Conservation (phyloP, 192 early-diverging fungal genomes). For the Coemansia sp. region DNA sequence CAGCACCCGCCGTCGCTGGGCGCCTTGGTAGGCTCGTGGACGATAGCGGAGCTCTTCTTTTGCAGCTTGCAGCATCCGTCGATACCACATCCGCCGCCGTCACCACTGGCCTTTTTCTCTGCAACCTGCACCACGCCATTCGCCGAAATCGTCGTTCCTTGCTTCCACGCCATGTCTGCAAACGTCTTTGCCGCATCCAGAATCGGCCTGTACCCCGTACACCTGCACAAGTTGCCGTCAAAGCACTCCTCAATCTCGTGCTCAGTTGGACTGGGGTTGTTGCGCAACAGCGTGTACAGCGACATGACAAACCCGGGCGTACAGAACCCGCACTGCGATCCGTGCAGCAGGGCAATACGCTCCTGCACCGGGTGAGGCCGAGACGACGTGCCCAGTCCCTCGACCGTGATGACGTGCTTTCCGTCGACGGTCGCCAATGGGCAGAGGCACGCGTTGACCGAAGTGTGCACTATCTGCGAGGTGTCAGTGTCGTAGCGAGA, state of each 20-base stretch:
- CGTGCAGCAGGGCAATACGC: conserved; percentile 67
- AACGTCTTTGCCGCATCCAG: conserved; percentile 78
- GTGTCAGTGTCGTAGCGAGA: conserved; percentile 57
- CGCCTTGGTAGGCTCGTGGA: conserved; percentile 1
- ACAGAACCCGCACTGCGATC: conserved; percentile 89
- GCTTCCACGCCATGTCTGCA: conserved; percentile 49
- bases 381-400: conserved; percentile 67
- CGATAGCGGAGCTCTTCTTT: not conserved
- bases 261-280: conserved; percentile 64
- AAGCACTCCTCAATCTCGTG: conserved; percentile 80
- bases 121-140: conserved; percentile 16
- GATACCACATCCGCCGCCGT: conserved; percentile 33
- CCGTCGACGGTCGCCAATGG: conserved; percentile 71
- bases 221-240: conserved; percentile 88
- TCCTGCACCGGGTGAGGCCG: conserved; percentile 78
- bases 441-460: conserved; percentile 70
- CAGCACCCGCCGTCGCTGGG: not conserved
- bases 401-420: conserved; percentile 81
- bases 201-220: conserved; percentile 87
- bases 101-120: conserved; percentile 11
- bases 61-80: conserved; percentile 55
- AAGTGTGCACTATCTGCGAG: conserved; percentile 43
- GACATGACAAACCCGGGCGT: conserved; percentile 91
- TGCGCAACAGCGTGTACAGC: conserved; percentile 74
- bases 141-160: conserved; percentile 10